phyloP scores from a whole-genome alignment of 805 yeast genomes.

The Yarrowia hollandica region DNA sequence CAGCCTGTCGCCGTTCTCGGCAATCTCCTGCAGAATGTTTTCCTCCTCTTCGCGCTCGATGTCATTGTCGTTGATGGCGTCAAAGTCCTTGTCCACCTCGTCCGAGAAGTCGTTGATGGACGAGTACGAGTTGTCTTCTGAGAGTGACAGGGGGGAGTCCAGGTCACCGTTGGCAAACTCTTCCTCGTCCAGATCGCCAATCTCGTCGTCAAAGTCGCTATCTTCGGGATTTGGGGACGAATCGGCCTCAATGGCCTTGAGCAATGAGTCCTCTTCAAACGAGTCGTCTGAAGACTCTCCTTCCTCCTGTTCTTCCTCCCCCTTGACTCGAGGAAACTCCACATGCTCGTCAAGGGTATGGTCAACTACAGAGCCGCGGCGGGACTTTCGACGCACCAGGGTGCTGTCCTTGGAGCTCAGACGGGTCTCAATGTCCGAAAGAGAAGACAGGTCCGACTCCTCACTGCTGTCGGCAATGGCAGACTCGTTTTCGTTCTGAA shows the following conservation, averaged over 20 bases:
- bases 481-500: slow-evolving; percentile 15
- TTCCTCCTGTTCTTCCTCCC: background rate
- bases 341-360: slow-evolving; percentile 28
- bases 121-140: slow-evolving; percentile 31
- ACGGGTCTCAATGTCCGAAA: slow-evolving; percentile 12
- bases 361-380: slow-evolving; percentile 24
- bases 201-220: slow-evolving; percentile 31
- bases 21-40: slow-evolving; percentile 15
- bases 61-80: slow-evolving; percentile 39
- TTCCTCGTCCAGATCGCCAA: slow-evolving; percentile 29
- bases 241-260: slow-evolving; percentile 18
- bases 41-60: slow-evolving; percentile 30
- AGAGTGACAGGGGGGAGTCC: slow-evolving; percentile 20
- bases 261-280: background rate
- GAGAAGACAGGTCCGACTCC: slow-evolving; percentile 11
- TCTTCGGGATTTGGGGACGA: slow-evolving; percentile 18
- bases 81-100: slow-evolving; percentile 39
- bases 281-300: slow-evolving; percentile 22
- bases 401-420: slow-evolving; percentile 2
- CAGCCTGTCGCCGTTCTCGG: slow-evolving; percentile 11
- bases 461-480: slow-evolving; percentile 23
- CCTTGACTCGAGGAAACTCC: slow-evolving; percentile 8
- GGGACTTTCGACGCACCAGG: background rate
- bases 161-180: slow-evolving; percentile 18
- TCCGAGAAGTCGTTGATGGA: slow-evolving; percentile 31